Conservation (phyloP, 2,329 filamentous ascomycete species). For the Scedosporium minutisporum region DNA sequence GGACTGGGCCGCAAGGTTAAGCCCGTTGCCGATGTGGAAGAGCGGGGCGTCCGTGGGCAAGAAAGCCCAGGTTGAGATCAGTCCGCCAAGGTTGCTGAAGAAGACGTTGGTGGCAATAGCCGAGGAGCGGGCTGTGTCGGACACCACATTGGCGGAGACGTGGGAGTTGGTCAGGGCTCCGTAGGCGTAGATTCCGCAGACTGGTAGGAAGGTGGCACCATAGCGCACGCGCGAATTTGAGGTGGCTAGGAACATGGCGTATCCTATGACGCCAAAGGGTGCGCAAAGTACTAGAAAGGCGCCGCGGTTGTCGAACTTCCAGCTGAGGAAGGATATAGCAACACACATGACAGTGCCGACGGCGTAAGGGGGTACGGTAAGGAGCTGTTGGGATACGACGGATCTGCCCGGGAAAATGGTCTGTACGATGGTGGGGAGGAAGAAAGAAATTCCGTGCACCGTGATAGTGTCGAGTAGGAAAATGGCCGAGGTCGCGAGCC, state of each 20-base stretch:
- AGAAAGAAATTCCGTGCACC: slow-evolving; percentile 63
- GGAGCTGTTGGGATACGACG: slow-evolving; percentile 54
- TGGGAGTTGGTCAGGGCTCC: slow-evolving; percentile 58
- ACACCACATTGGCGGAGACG: slow-evolving; percentile 57
- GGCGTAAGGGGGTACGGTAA: slow-evolving; percentile 60
- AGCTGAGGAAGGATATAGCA: slow-evolving; percentile 46
- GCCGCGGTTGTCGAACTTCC: slow-evolving; percentile 47
- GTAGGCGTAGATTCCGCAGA: slow-evolving; percentile 50
- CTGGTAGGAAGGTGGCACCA: slow-evolving; percentile 58
- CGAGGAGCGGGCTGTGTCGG: slow-evolving; percentile 54
- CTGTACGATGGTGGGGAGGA: slow-evolving; percentile 58
- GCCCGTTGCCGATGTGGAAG: slow-evolving; percentile 60
- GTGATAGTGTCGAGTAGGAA: slow-evolving; percentile 61
- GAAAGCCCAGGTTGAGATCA: slow-evolving; percentile 58
- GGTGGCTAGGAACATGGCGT: slow-evolving; percentile 57
- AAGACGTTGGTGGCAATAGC: slow-evolving; percentile 49
- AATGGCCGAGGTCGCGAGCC: slow-evolving; percentile 38
- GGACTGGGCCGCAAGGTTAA: slow-evolving; percentile 52
- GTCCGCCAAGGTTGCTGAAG: slow-evolving; percentile 61
- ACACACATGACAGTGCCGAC: slow-evolving; percentile 54
- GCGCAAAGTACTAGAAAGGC: slow-evolving; percentile 50
- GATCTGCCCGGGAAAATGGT: slow-evolving; percentile 54
- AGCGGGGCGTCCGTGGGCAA: slow-evolving; percentile 54
- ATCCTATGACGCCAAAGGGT: slow-evolving; percentile 48
- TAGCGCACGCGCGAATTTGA: slow-evolving; percentile 45